Base-by-base conservation (phyloP, 306 rosid species). In the Dalbergia cochinchinensis region DNA sequence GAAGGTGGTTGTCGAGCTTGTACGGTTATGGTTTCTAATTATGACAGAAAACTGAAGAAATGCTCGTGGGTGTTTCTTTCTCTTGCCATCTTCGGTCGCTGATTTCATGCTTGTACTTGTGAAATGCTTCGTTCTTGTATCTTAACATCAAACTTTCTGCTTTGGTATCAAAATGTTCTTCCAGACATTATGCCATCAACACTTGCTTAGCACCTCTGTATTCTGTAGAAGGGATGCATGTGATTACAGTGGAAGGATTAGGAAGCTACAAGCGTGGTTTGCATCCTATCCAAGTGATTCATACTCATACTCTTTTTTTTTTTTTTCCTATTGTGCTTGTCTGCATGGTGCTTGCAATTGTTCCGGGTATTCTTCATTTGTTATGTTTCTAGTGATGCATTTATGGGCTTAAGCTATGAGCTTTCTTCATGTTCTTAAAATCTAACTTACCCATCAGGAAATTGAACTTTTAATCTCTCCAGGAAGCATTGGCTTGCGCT, bases 1-100 rank as follows among this genome's bases (percentile, higher is more conserved):
- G 99, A 94, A 88, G 99, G 99, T 65, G 99, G 99, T 74, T 94
- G 99, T 84, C 98, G 99, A 86, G 99, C 99, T 78, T 92, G 99
- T 85, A 95, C 99, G 34, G 97, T 92, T 75, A 95, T 95, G 99
- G 97, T 93, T 83, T 92, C 99, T 18, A 86, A 78, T 44, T 92
- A 89, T 80, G 91, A 90, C 72, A 77, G 78, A 58, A 86, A 54
- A 58, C 45, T 72, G 84, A 84, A 67, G 82, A 95, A 88, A 90
- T 89, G 93, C 77, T 62, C 64, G 99, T 95, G 85, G 85, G 98
- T 90, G 72, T 87, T 63, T 83, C 53, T 61, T 79, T 78, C 70
- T 84, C 45, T 10, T 35, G 62, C 58, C 50, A 34, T 74, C 13
- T 15, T 19, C 14, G 57, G 4, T 50, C 5, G 15, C 63, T 65